phyloP scores from a whole-genome alignment of 177 flowering plant genomes.

The Telopea speciosissima region DNA sequence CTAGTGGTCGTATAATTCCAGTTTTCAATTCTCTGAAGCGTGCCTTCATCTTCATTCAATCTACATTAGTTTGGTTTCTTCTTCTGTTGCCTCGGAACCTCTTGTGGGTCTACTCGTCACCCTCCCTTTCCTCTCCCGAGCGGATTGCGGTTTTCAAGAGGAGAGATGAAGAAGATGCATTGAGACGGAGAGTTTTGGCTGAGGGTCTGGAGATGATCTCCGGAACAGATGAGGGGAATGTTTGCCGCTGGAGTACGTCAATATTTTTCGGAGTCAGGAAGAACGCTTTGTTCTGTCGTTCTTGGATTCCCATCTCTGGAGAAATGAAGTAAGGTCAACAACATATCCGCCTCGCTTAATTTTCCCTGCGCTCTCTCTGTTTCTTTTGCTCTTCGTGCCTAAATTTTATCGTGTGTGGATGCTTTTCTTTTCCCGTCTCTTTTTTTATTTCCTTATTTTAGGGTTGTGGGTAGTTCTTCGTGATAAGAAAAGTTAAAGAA shows the following conservation, averaged over 20 bases:
- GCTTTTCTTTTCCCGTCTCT: too few species aligned
- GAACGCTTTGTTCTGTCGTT: slow-evolving; percentile 75
- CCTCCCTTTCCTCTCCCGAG: slow-evolving; percentile 21
- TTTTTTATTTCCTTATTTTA: too few species aligned
- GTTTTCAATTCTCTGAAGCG: slow-evolving; percentile 38
- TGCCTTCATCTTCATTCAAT: slow-evolving; percentile 43
- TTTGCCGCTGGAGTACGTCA: slow-evolving; percentile 44
- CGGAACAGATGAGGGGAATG: slow-evolving; percentile 18
- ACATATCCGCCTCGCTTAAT: neutral
- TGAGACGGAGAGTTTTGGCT: slow-evolving; percentile 68
- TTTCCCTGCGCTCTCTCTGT: neutral
- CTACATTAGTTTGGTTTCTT: slow-evolving; percentile 54
- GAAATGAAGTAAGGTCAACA: slow-evolving; percentile 47
- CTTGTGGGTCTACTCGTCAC: slow-evolving; percentile 8
- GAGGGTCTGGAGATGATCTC: slow-evolving; percentile 49
- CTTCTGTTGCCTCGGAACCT: slow-evolving; percentile 41
- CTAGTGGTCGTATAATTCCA: slow-evolving; percentile 84
- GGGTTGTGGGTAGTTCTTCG: too few species aligned
- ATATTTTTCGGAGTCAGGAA: slow-evolving; percentile 53
- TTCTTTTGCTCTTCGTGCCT: neutral
- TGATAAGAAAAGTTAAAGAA: neutral
- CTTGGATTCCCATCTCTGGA: slow-evolving; percentile 72
- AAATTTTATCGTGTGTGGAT: too few species aligned
- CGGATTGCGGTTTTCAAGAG: slow-evolving; percentile 31
- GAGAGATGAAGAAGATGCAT: slow-evolving; percentile 69